Percentiles rank a stretch among this genome's conserved stretches.
Conservation (phyloP, 805 yeast species). For the Cyberlindnera xishuangbannaensis region DNA sequence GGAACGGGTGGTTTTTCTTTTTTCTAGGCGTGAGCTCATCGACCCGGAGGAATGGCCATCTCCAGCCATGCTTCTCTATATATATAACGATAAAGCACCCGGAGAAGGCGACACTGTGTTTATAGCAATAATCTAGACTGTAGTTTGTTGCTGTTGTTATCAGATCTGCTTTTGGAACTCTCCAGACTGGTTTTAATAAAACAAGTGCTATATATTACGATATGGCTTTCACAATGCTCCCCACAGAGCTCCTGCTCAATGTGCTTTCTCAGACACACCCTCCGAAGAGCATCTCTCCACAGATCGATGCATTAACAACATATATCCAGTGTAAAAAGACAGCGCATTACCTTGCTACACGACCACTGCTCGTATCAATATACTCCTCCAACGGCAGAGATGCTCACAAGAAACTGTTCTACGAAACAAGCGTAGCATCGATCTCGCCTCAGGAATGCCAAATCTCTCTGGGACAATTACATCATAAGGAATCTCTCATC, state of each 20-base stretch:
- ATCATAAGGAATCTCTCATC: slow-evolving; percentile 8
- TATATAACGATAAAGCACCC: too few relatives aligned
- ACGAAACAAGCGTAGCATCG: slow-evolving; percentile 6
- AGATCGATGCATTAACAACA: slow-evolving; percentile 1
- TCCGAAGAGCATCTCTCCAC: slow-evolving; percentile 1
- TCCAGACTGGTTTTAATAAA: too few relatives aligned
- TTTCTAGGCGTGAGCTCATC: too few relatives aligned
- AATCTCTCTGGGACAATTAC: slow-evolving; percentile 3
- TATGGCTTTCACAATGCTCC: slow-evolving; percentile 3
- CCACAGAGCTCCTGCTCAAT: slow-evolving; percentile 10
- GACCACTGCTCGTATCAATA: slow-evolving; percentile 5
- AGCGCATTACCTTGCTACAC: slow-evolving; percentile 2
- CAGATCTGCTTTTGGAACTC: too few relatives aligned
- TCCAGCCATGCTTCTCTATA: too few relatives aligned
- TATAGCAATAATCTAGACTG: too few relatives aligned
- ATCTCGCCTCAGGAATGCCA: not conserved
- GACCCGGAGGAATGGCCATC: too few relatives aligned
- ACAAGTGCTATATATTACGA: too few relatives aligned
- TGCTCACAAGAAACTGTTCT: slow-evolving; percentile 5
- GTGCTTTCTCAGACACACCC: slow-evolving; percentile 9
- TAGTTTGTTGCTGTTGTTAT: too few relatives aligned
- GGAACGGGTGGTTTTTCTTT: too few relatives aligned
- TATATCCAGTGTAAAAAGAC: slow-evolving; percentile 4
- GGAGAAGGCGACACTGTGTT: too few relatives aligned
- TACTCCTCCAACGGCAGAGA: slow-evolving; percentile 6